phyloP scores from a whole-genome alignment of 192 early-diverging fungal genomes.

The Backusella morwellensis region DNA sequence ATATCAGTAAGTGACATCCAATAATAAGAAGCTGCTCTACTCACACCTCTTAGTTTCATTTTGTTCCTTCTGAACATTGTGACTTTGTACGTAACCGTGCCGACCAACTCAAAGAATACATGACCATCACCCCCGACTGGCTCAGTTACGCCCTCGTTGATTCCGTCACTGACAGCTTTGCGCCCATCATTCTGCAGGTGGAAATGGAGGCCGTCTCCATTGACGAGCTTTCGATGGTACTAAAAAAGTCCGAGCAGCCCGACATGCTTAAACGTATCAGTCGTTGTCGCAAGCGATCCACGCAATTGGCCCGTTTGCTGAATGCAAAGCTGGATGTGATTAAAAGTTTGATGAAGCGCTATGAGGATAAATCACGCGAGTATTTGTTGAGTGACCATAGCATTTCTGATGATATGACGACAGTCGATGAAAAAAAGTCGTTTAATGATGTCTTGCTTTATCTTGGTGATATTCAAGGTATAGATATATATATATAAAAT shows the following conservation, averaged over 20 bases:
- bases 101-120: constrained; percentile 49
- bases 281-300: constrained; percentile 66
- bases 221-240: constrained; percentile 74
- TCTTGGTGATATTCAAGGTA: constrained; percentile 76
- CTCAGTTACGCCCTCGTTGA: constrained; percentile 79
- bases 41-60: constrained; percentile 52
- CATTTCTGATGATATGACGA: not conserved
- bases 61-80: constrained; percentile 56
- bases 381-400: constrained; percentile 10
- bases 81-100: constrained; percentile 55
- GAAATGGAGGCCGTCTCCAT: constrained; percentile 77
- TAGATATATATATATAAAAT: constrained; percentile 15
- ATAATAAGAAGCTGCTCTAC: not conserved
- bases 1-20: constrained; percentile 48
- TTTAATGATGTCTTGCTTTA: constrained; percentile 66
- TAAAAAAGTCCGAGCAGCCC: constrained; percentile 43
- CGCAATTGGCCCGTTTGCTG: constrained; percentile 64
- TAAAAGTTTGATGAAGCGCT: constrained; percentile 64
- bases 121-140: constrained; percentile 58
- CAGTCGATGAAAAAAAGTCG: not conserved
- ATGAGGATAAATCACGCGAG: constrained; percentile 35
- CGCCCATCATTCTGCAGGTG: constrained; percentile 57
- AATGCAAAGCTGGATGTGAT: constrained; percentile 70
- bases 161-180: constrained; percentile 74
- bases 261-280: constrained; percentile 80